Base-by-base conservation (phyloP, 768 basidiomycete genomes). In the Leccinum fibrillosum region DNA sequence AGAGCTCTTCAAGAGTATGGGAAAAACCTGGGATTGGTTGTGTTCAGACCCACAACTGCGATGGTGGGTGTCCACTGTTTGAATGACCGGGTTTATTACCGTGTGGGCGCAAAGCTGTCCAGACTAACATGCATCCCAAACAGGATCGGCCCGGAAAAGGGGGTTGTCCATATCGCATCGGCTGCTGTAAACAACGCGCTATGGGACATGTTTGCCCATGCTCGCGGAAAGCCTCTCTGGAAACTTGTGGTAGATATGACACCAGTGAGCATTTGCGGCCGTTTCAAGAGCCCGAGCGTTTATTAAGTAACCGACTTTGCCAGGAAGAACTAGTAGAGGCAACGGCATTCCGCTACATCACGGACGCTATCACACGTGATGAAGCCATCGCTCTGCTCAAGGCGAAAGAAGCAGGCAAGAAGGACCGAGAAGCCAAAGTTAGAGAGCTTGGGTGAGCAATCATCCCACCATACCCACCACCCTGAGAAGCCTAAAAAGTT, bases 111-210 rank as follows among this genome's bases (percentile, higher is more conserved):
- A 26, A 37, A 47, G 13, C 34, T 21, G 19, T 23, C 21, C 26
- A 8, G 28, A 45, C 58, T 60, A 44, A 52, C 39, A 19, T 50
- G 13, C 34, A 21, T 61, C n/a, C 15, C 32, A 47, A 58, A 55
- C 53, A 90, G 89, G 89, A 88, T 94, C 65, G 94, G 93, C 5
- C 94, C 94, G 0, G 94, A 96, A 71, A 96, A 96, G 73, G 95
- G 95, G 53, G 92, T 98, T 3, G 94, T 98, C 54, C 90, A 93
- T 69, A 86, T 96, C 53, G 92, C 94, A 2, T 82, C 90, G 0
- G 92, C 84, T 5, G 92, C 92, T 1, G 92, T 98, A 8, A 84
- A 92, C 71, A 97, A 97, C 62, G 95, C 94, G 0, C 67, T 96
- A 2, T 98, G 95, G 95, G 95, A 97, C 67, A 86, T 96, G 85